Evolutionary conservation across 225 moss, liverwort and hornwort species (phyloP).

Genomic region (Ulota crispa): DNA sequence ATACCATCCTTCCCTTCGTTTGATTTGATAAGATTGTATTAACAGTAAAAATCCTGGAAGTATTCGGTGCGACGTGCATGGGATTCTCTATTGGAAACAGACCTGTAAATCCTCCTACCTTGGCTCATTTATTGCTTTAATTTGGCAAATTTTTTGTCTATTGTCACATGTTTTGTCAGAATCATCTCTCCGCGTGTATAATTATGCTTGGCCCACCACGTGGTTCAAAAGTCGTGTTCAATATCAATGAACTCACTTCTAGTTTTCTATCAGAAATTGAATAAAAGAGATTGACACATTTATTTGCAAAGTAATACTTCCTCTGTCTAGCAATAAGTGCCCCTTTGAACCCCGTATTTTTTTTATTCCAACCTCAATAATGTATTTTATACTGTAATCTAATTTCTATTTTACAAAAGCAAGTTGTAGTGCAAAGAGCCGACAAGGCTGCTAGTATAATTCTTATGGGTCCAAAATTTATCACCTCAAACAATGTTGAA

Average conservation of each 20-base stretch:
- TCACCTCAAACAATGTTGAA: too few species aligned
- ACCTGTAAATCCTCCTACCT: not conserved
- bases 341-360: too few species aligned
- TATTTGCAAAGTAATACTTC: too few species aligned
- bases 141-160: not conserved
- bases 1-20: not conserved
- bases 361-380: too few species aligned
- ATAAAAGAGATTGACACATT: too few species aligned
- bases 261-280: not conserved
- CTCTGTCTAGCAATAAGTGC: too few species aligned
- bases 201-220: not conserved
- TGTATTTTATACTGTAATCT: too few species aligned
- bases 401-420: too few species aligned
- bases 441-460: too few species aligned
- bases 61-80: slow-evolving; percentile 6
- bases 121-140: not conserved
- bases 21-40: not conserved
- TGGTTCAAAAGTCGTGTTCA: not conserved
- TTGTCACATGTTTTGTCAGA: not conserved
- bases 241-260: slow-evolving; percentile 20
- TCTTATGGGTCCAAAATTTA: too few species aligned
- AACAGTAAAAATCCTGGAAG: not conserved
- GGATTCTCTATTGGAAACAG: not conserved
- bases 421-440: too few species aligned
- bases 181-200: not conserved